Conservation (phyloP, 257 asterid species). For the Scutellaria baicalensis region DNA sequence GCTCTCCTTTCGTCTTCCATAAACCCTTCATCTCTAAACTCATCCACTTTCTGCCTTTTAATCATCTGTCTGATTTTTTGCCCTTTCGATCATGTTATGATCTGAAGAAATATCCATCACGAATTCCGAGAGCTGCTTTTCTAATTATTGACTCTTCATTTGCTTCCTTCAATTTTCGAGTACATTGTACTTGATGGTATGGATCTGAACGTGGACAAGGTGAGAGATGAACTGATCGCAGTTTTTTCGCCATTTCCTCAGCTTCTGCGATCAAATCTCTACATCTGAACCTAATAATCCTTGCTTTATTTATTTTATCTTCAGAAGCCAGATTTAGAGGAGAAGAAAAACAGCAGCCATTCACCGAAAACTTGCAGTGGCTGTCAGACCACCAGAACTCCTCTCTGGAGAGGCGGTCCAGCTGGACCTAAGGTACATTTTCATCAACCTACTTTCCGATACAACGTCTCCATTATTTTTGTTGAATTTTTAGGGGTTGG, state of each 20-base stretch:
- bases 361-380: constrained; percentile 41
- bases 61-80: neutral
- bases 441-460: neutral
- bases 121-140: neutral
- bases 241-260: neutral
- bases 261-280: neutral
- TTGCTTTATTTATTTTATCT: neutral
- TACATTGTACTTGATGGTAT: constrained; percentile 23
- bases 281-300: neutral
- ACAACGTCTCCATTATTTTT: neutral
- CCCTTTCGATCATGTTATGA: neutral
- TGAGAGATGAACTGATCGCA: constrained; percentile 11
- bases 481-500: neutral
- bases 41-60: neutral
- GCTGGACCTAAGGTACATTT: constrained; percentile 56
- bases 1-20: neutral
- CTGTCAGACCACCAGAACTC: constrained; percentile 60
- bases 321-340: constrained; percentile 37
- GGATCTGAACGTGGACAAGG: constrained; percentile 59
- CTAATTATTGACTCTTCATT: no score
- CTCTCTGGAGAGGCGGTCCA: constrained; percentile 87
- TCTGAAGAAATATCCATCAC: neutral
- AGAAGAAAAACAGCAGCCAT: constrained; percentile 10
- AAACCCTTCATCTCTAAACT: constrained; percentile 11
- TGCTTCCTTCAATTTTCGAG: neutral